Evolutionary conservation across 1,284 basidiomycete species (phyloP), one percentile per base, ranked within the genome.

Genomic region (Irpex rosettiformis): DNA sequence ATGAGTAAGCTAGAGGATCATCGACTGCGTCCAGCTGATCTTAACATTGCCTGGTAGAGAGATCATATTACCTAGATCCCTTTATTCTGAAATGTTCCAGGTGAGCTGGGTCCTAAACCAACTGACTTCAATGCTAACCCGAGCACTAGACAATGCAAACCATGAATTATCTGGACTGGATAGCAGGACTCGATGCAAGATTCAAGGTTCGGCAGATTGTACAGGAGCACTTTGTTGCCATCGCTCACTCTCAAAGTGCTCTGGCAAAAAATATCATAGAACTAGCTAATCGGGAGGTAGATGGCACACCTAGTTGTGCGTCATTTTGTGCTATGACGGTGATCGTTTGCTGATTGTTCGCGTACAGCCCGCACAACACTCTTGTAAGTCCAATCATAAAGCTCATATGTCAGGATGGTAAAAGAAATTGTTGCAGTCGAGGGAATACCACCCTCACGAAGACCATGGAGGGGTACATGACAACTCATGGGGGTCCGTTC

Each of bases 401-500:
- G 21, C 13, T 45, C 21, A 22, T 7, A 22, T 28, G 18, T 8
- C 3, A 18, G 18, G 48, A 25, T 27, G 10, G 2, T 27, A 11
- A 10, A 25, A 25, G 13, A 25, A 22, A 21, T 24, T 13, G 6
- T 21, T 3, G 25, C 49, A 72, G 70, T 60, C 85, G 91, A 55
- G 91, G 90, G 27, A 93, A 93, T 69, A 91, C 87, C 4, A 83
- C 82, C 40, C 78, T 93, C 57, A 93, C 92, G 22, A 93, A 91
- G 70, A 85, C 86, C 8, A 83, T 93, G 73, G 92, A 94, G 67
- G 71, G 84, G 4, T 85, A 84, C 64, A 91, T 94, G 84, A 75
- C 78, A 22, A 85, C 84, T 75, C 88, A 91, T 65, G 92, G 91
- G 11, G 83, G 77, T 66, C 74, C 77, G 0, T 94, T 92, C 67